Base-by-base conservation (phyloP, 768 basidiomycete species). In the Russula vinacea region DNA sequence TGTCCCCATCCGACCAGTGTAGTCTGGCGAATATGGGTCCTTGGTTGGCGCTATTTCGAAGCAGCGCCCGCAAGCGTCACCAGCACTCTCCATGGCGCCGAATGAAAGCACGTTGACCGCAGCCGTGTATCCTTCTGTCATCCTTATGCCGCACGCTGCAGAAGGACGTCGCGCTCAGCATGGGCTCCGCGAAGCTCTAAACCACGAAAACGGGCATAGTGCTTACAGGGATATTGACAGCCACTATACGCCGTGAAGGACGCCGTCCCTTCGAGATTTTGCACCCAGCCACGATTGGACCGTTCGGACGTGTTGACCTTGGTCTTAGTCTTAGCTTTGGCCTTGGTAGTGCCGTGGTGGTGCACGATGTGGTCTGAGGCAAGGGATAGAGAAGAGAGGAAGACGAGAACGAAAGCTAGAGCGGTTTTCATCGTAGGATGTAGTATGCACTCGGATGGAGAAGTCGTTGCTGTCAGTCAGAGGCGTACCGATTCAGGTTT, bases 41-140 rank as follows among this genome's bases (percentile, higher is more conserved):
- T 71, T 64, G n/a, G 71, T 76, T 42, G 78, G 82, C 1, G 83
- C 82, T 62, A 85, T 52, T 26, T 78, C 73, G 70, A 86, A 85
- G 76, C 84, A 85, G 45, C 84, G 81, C 16, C 84, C 84, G 65
- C 84, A 86, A 13, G 81, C 84, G 71, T 84, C 84, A 16, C 84
- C 84, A 3, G 82, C 72, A 13, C 83, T 33, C 11, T 83, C 84
- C 0, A 73, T 32, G 0, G 83, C 50, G 44, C 84, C 84, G 60
- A 83, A 86, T 0, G 83, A 74, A 24, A 84, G 77, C 72, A 84
- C 82, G 71, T 77, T 83, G 13, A 84, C 78, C 5, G 84, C 85
- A 16, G 84, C 84, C 6, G 82, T 83, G 71, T 74, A 84, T 2
- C 85, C 84, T 33, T 66, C 71, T 3, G 77, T 81, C 16, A 76